Evolutionary conservation across 208 protist genomes (phyloP).

Genomic region (Herpetomonas muscarum): DNA sequence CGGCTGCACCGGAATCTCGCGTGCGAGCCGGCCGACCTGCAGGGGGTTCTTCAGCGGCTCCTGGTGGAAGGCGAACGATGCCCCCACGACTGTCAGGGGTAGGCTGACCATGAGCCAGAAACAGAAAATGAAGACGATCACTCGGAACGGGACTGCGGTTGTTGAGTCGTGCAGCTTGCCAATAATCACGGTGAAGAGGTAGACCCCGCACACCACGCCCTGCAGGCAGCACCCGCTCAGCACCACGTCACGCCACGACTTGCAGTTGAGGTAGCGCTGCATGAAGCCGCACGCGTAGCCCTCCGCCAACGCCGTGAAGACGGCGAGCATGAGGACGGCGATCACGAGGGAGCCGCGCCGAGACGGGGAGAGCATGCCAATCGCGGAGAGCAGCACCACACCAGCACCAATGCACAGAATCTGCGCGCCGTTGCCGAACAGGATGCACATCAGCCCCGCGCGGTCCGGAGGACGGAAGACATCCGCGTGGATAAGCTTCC

Average conservation of each 20-base stretch:
- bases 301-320: slow-evolving; percentile 80
- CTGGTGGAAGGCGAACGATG: slow-evolving; percentile 94
- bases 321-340: slow-evolving; percentile 66
- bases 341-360: slow-evolving; percentile 92
- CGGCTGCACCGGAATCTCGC: slow-evolving; percentile 92
- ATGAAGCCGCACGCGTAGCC: slow-evolving; percentile 92
- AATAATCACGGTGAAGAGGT: slow-evolving; percentile 64
- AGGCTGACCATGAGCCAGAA: slow-evolving; percentile 93
- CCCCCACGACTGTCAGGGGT: slow-evolving; percentile 94
- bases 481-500: slow-evolving; percentile 98
- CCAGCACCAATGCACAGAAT: slow-evolving; percentile 80
- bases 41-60: slow-evolving; percentile 78
- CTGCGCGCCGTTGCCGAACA: slow-evolving; percentile 95
- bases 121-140: slow-evolving; percentile 50
- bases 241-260: slow-evolving; percentile 92
- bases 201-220: slow-evolving; percentile 52
- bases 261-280: slow-evolving; percentile 87
- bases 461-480: slow-evolving; percentile 93
- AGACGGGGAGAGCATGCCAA: slow-evolving; percentile 95
- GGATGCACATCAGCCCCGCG: slow-evolving; percentile 80
- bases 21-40: slow-evolving; percentile 93
- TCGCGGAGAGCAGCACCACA: slow-evolving; percentile 87
- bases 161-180: slow-evolving; percentile 53
- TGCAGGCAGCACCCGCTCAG: slow-evolving; percentile 62
- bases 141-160: slow-evolving; percentile 53